These are phyloP conservation scores for Leccinum uliginosum DNA, from an alignment of 768 basidiomycete genomes.

Conservation along the genomic window DNA sequence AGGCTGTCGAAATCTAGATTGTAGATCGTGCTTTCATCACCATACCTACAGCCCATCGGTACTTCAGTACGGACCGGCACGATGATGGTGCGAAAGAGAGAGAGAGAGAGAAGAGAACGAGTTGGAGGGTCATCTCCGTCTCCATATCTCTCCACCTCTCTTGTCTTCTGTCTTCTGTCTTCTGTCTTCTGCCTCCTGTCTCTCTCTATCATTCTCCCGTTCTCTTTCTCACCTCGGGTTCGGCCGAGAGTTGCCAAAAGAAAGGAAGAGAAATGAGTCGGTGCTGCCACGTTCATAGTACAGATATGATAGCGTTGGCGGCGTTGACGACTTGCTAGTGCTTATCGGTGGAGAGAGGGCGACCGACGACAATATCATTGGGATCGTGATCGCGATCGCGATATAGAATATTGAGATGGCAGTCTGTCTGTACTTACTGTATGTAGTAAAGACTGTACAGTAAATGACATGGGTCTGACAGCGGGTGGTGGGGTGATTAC, in stretches of 20 bases:
- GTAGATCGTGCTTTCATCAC: neutral
- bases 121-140: neutral
- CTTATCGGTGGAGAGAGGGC: constrained; percentile 18
- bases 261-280: neutral
- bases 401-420: neutral
- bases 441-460: neutral
- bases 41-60: neutral
- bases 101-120: neutral
- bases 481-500: constrained; percentile 12
- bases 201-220: neutral
- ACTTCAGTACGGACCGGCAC: neutral
- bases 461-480: constrained; percentile 7
- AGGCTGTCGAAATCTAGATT: neutral
- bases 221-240: constrained; percentile 7
- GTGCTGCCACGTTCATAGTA: constrained; percentile 19
- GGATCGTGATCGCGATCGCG: neutral
- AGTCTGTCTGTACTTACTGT: neutral
- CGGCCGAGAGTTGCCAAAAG: neutral
- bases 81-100: neutral
- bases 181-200: neutral
- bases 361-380: neutral
- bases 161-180: neutral
- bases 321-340: neutral
- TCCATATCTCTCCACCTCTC: neutral
- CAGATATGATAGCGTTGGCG: neutral